Evolutionary conservation across 2,329 filamentous ascomycete genomes (phyloP).

Genomic region (Penicillium brasilianum): DNA sequence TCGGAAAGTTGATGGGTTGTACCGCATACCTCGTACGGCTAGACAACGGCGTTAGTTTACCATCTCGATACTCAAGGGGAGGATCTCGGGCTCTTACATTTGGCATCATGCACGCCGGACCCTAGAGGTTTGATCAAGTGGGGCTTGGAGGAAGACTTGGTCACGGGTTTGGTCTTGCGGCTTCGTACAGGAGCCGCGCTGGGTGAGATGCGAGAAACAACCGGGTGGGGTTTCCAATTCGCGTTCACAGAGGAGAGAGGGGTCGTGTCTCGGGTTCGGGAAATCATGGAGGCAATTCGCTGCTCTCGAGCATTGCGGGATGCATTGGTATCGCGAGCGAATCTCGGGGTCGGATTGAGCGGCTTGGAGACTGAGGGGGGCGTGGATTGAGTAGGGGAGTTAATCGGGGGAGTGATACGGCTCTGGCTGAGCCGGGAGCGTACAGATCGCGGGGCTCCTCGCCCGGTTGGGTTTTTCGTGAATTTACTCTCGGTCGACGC

Average conservation of each 20-base stretch:
- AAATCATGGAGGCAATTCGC: conserved; percentile 55
- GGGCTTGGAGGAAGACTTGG: conserved; percentile 63
- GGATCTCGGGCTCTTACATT: conserved; percentile 64
- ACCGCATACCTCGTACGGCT: conserved; percentile 95
- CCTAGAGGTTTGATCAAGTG: conserved; percentile 87
- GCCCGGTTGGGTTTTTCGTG: conserved; percentile 75
- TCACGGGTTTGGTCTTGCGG: conserved; percentile 46
- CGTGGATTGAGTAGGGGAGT: conserved; percentile 57
- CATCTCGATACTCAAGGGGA: not conserved
- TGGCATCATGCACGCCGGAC: conserved; percentile 72
- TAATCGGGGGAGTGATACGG: conserved; percentile 38
- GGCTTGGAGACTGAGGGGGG: conserved; percentile 60
- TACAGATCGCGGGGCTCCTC: conserved; percentile 68
- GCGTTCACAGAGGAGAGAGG: conserved; percentile 59
- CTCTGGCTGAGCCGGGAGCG: conserved; percentile 56
- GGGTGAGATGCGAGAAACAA: conserved; percentile 55
- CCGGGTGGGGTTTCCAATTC: conserved; percentile 64
- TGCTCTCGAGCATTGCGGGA: conserved; percentile 69
- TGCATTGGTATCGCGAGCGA: conserved; percentile 69
- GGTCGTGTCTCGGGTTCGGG: conserved; percentile 47
- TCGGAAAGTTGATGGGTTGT: conserved; percentile 81
- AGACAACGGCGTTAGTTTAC: conserved; percentile 25
- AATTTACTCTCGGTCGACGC: conserved; percentile 79
- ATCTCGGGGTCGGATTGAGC: conserved; percentile 62
- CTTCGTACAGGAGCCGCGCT: conserved; percentile 56